phyloP scores from a whole-genome alignment of 169 alveolate species.

The Ichthyophthirius multifiliis region DNA sequence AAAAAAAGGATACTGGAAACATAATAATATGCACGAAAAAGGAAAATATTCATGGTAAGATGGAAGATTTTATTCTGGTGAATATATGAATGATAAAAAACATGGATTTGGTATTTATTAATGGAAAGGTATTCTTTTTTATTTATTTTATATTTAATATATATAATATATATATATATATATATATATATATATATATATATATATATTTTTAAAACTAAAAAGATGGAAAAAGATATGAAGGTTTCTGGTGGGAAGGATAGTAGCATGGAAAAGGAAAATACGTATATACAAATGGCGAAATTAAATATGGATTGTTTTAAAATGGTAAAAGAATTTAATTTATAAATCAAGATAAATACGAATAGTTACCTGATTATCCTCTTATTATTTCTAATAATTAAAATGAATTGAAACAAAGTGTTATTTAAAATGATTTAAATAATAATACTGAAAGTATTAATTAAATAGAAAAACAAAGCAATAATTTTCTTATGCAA shows the following conservation, averaged over 20 bases:
- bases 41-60: constrained; percentile 22
- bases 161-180: no score
- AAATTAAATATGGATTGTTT: background rate
- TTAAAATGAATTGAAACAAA: no score
- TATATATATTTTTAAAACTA: background rate
- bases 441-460: no score
- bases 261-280: constrained; percentile 58
- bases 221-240: constrained; percentile 60
- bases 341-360: no score
- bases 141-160: background rate
- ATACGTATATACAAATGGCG: constrained; percentile 20
- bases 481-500: no score
- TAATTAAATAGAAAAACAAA: no score
- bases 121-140: constrained; percentile 13
- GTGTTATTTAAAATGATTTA: no score
- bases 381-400: no score
- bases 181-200: no score
- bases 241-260: constrained; percentile 56
- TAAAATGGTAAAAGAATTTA: constrained; percentile 16
- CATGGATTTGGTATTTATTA: constrained; percentile 57
- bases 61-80: constrained; percentile 67
- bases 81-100: constrained; percentile 59
- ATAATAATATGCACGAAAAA: constrained; percentile 43
- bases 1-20: constrained; percentile 58
- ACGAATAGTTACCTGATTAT: no score